Evolutionary conservation across 2,329 filamentous ascomycete genomes (phyloP).

Genomic region (Fusarium equiseti): DNA sequence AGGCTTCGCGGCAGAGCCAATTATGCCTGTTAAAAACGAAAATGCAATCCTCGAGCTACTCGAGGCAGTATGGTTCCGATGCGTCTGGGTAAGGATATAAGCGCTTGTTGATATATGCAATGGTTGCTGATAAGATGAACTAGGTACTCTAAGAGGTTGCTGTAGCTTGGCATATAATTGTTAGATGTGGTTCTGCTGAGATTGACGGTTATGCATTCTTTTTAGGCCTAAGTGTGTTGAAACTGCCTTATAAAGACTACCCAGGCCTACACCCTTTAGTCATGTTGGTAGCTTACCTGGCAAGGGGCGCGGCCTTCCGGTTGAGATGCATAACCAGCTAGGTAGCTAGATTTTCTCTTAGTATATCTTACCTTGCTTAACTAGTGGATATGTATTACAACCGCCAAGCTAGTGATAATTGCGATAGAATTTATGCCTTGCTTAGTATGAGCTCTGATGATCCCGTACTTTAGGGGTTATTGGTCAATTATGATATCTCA

Average conservation of each 20-base stretch:
- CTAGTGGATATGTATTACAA: not conserved
- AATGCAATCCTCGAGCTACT: not conserved
- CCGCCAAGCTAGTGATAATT: not conserved
- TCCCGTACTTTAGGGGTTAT: not conserved
- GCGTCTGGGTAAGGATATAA: not conserved
- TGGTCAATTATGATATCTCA: not conserved
- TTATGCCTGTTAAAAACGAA: fast-evolving
- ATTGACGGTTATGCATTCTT: not conserved
- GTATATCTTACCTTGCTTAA: not conserved
- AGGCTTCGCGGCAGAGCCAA: not conserved
- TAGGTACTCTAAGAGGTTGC: slow-evolving; percentile 7
- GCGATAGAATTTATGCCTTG: not conserved
- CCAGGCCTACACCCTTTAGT: not conserved
- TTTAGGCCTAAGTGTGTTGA: not conserved
- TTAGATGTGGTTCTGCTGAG: not conserved
- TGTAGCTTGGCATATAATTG: not conserved
- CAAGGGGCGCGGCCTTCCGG: not conserved
- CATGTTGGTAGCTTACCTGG: not conserved
- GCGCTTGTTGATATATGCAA: fast-evolving
- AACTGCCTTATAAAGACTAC: fast-evolving
- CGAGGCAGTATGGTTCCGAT: not conserved
- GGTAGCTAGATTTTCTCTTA: not conserved
- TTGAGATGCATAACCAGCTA: not conserved
- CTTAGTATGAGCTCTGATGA: not conserved
- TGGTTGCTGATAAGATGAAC: not conserved